A percentile compares a stretch with the other conserved stretches of the same genome.
These are phyloP conservation scores for Alternaria rosae DNA, from an alignment of 2,329 filamentous ascomycete genomes.

Conservation along the genomic window DNA sequence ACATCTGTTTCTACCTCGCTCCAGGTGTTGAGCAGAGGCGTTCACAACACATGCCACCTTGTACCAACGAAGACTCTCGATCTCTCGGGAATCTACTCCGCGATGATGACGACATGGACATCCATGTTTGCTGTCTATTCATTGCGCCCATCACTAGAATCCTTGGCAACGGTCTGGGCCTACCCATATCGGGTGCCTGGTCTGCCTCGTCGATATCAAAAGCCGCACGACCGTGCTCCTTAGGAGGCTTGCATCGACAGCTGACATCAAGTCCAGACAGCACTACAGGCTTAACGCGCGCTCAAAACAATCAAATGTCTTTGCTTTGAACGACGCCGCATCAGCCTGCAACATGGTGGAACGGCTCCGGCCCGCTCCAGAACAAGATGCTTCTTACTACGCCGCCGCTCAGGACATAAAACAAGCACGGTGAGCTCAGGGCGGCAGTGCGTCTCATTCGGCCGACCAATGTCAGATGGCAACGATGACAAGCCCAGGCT, in stretches of 20 bases:
- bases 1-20: not conserved
- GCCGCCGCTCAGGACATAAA: not conserved
- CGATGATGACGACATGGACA: slow-evolving; percentile 27
- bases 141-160: slow-evolving; percentile 16
- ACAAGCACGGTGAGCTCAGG: not conserved
- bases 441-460: not conserved
- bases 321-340: not conserved
- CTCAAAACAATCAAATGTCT: not conserved
- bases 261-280: not conserved
- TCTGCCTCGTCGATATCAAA: slow-evolving; percentile 9
- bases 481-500: not conserved
- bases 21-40: not conserved
- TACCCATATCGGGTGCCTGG: slow-evolving; percentile 2
- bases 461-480: not conserved
- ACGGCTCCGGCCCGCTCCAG: slow-evolving; percentile 4
- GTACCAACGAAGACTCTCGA: not conserved
- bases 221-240: slow-evolving; percentile 6
- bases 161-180: slow-evolving; percentile 40
- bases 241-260: slow-evolving; percentile 7
- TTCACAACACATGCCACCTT: not conserved
- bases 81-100: not conserved
- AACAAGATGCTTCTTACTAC: not conserved
- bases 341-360: not conserved
- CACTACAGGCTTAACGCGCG: not conserved
- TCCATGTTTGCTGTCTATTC: slow-evolving; percentile 5